Base-by-base conservation (phyloP, 228 moss, liverwort and hornwort genomes). In the Sphagnum magellanicum region DNA sequence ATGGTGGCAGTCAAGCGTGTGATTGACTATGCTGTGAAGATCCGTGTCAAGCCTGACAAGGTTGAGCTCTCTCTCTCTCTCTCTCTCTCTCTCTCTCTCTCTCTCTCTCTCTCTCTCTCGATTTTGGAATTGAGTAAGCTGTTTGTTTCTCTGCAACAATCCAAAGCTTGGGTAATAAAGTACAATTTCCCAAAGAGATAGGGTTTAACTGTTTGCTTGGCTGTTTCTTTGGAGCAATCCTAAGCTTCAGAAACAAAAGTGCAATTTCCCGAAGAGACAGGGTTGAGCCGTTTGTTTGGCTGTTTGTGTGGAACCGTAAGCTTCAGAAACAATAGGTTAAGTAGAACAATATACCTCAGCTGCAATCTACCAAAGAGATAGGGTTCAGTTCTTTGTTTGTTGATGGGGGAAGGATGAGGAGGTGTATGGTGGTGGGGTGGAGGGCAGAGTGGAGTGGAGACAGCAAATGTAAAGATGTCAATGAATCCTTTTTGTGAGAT, bases 401-500 rank as follows among this genome's bases (percentile, higher is more conserved):
- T 50, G 66, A 66, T 16, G 8, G 13, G 66, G 14, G 66, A 50
- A 66, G 8, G 48, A 50, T 48, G 48, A 7, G n/a, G n/a, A n/a
- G 48, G 13, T 12, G 50, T 16, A 46, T 32, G 32, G 49, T 32
- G 49, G 48, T 6, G 66, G 49, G 49, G 50, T 48, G 6, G 11
- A 2, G 14, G 66, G 71, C 79, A 92, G 91, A 98, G 78, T 73
- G 97, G 93, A 16, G 97, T 98, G 72, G 97, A 98, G 78, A 98
- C 91, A 16, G 80, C 83, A n/a, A 98, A 98, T 72, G 89, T 97
- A 72, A 97, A 97, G 65, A 97, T 97, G 96, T 83, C 96, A 3
- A 97, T 97, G 93, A 97, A 97, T 55, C 96, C 96, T 9, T 97
- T 97, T 50, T 91, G 90, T 53, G 97, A 98, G 73, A 93, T 98